Percentiles rank a stretch among this genome's conserved stretches.
phyloP scores from a whole-genome alignment of 768 basidiomycete species.

The Lentinus brumalis region DNA sequence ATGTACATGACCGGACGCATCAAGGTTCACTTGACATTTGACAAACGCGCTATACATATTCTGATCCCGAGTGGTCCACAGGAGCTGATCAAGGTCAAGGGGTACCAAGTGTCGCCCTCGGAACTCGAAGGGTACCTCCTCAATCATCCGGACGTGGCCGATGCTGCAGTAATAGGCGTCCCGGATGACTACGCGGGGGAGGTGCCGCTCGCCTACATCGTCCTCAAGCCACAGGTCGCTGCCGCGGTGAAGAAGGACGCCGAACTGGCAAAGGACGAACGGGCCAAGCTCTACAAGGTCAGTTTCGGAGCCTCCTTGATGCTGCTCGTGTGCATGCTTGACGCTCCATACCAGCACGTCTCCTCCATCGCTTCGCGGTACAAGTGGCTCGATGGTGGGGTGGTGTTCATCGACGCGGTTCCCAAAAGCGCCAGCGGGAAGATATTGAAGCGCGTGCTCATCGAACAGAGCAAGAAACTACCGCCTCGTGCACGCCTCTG shows the following conservation, averaged over 20 bases:
- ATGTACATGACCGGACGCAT: conserved; percentile 65
- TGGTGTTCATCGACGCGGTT: conserved; percentile 37
- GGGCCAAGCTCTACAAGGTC: conserved; percentile 56
- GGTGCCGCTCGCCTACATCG: conserved; percentile 68
- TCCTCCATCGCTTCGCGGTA: conserved; percentile 29
- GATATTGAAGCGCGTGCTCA: conserved; percentile 25
- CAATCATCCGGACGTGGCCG: conserved; percentile 45
- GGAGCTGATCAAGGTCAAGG: conserved; percentile 70
- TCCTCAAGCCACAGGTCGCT: conserved; percentile 45
- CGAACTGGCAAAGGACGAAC: conserved; percentile 39
- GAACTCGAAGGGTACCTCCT: conserved; percentile 38
- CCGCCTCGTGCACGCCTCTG: neutral
- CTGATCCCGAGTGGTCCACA: conserved; percentile 23
- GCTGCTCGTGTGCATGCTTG: neutral
- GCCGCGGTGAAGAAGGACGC: conserved; percentile 33
- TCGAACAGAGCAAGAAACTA: conserved; percentile 11
- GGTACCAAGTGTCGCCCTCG: conserved; percentile 53
- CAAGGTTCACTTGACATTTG: conserved; percentile 45
- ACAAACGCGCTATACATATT: neutral
- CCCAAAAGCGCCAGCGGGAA: conserved; percentile 33
- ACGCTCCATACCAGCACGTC: conserved; percentile 21
- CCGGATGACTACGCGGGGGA: conserved; percentile 75
- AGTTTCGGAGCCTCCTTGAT: neutral
- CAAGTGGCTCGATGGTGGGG: conserved; percentile 38
- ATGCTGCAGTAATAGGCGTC: conserved; percentile 47